These are phyloP conservation scores for Tilletia setariae DNA, from an alignment of 1,284 basidiomycete species.

Conservation along the genomic window DNA sequence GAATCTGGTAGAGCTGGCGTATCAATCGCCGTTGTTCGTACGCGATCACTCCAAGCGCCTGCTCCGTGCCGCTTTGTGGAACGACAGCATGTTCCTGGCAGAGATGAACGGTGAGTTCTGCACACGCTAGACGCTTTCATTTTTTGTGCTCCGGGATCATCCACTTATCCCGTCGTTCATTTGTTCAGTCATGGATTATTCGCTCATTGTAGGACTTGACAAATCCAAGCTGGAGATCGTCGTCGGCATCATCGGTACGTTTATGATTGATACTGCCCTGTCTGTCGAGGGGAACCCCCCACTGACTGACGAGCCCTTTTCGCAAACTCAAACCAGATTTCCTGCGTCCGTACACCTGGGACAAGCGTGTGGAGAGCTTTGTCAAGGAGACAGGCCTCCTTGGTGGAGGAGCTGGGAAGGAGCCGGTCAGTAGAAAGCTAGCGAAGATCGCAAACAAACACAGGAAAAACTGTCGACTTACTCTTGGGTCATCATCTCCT, in stretches of 20 bases:
- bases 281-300: not conserved
- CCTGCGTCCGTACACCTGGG: slow-evolving; percentile 91
- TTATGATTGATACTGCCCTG: not conserved
- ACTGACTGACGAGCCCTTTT: slow-evolving; percentile 47
- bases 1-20: slow-evolving; percentile 70
- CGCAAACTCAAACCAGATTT: slow-evolving; percentile 62
- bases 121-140: not conserved
- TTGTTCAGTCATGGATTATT: slow-evolving; percentile 80
- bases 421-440: not conserved
- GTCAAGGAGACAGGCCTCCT: slow-evolving; percentile 91
- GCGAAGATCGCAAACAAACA: no score
- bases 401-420: slow-evolving; percentile 59
- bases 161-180: no score
- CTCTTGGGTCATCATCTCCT: not conserved
- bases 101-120: slow-evolving; percentile 76
- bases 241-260: slow-evolving; percentile 79
- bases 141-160: no score
- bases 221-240: slow-evolving; percentile 58
- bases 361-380: slow-evolving; percentile 96
- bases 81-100: slow-evolving; percentile 79
- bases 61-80: slow-evolving; percentile 78
- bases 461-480: no score
- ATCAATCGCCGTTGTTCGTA: slow-evolving; percentile 76
- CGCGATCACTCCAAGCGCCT: slow-evolving; percentile 93
- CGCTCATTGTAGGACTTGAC: slow-evolving; percentile 81